These are phyloP conservation scores for Candolleomyces efflorescens DNA, from an alignment of 768 basidiomycete genomes.

Conservation along the genomic window DNA sequence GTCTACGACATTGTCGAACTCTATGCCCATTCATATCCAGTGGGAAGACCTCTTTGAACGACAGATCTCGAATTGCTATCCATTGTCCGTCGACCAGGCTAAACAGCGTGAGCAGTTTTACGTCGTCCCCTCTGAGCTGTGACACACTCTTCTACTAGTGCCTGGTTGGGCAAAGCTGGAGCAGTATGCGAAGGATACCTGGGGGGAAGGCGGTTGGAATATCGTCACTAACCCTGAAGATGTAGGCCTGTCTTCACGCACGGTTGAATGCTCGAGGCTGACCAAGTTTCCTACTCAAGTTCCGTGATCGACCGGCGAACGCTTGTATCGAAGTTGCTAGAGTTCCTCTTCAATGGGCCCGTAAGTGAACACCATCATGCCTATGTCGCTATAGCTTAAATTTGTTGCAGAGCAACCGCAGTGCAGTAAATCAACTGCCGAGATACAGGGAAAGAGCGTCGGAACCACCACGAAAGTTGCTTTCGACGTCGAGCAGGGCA, in stretches of 20 bases:
- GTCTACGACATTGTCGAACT: neutral
- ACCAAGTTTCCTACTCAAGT: neutral
- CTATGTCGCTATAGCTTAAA: neutral
- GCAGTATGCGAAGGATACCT: neutral
- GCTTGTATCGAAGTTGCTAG: neutral
- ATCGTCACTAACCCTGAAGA: neutral
- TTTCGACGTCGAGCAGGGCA: neutral
- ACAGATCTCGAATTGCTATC: neutral
- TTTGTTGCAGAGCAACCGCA: neutral
- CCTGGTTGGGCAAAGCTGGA: neutral
- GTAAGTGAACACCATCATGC: neutral
- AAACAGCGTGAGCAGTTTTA: neutral
- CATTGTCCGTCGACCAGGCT: neutral
- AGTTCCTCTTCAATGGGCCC: neutral
- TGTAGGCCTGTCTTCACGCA: neutral
- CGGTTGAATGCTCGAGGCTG: neutral
- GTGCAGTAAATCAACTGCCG: neutral
- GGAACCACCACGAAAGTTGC: neutral
- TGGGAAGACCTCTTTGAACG: neutral
- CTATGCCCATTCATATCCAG: neutral
- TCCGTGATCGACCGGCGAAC: neutral
- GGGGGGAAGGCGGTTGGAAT: neutral
- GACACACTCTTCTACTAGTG: neutral
- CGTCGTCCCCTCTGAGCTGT: neutral
- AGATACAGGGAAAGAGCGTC: neutral